Conservation (phyloP, 2,329 filamentous ascomycete species). For the Fusarium dlaminii region DNA sequence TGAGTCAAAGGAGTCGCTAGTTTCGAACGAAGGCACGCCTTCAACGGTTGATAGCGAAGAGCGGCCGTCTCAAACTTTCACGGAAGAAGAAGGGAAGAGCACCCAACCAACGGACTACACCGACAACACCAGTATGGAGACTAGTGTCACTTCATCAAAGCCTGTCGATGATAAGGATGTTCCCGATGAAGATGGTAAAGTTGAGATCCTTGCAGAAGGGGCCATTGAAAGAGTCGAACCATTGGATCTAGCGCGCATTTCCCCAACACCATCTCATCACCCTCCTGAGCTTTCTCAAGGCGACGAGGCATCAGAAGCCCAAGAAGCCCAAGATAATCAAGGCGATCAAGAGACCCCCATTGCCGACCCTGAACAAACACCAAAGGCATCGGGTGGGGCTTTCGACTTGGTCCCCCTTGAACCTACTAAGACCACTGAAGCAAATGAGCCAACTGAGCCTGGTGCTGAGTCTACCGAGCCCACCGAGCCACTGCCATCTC, state of each 20-base stretch:
- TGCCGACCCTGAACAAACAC: conserved; percentile 35
- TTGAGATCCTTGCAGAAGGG: conserved; percentile 45
- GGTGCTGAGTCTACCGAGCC: conserved; percentile 2
- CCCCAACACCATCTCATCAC: conserved; percentile 38
- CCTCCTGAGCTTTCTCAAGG: conserved; percentile 12
- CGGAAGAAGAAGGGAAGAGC: conserved; percentile 59
- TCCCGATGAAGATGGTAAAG: conserved; percentile 45
- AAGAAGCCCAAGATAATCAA: neutral
- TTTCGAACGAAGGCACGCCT: conserved; percentile 72
- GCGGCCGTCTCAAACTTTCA: conserved; percentile 55
- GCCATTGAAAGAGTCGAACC: conserved; percentile 60
- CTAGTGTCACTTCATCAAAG: conserved; percentile 43
- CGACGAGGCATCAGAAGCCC: neutral
- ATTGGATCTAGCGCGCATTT: conserved; percentile 58
- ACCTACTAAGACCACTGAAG: neutral
- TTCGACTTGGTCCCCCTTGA: conserved; percentile 12
- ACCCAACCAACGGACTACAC: conserved; percentile 55
- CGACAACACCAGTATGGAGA: conserved; percentile 46
- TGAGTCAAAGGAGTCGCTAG: conserved; percentile 80
- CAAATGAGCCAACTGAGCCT: neutral
- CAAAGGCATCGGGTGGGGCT: conserved; percentile 27
- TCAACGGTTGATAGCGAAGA: conserved; percentile 64
- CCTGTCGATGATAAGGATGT: conserved; percentile 36
- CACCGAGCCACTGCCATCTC: conserved; percentile 16
- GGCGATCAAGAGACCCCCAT: conserved; percentile 15